Evolutionary conservation across 2,329 filamentous ascomycete genomes (phyloP).

Genomic region (Teratosphaeria zuluensis): DNA sequence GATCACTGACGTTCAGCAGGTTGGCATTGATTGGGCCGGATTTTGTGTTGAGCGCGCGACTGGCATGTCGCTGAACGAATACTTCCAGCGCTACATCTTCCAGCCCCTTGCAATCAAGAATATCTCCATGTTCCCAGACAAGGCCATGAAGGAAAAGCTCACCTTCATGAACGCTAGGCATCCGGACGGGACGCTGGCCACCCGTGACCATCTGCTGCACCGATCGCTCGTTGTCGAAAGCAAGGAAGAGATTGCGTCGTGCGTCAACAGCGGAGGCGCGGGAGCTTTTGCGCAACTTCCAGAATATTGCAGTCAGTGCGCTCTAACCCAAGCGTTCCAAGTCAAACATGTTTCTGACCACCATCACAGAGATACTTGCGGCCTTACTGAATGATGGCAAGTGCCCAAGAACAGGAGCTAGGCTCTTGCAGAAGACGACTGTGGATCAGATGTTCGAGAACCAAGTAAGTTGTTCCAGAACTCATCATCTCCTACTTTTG

Average conservation of each 20-base stretch:
- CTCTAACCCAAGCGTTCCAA: background rate
- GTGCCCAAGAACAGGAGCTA: conserved; percentile 43
- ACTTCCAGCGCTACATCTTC: conserved; percentile 34
- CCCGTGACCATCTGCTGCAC: conserved; percentile 40
- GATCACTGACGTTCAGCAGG: conserved; percentile 29
- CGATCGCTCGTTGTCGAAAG: conserved; percentile 32
- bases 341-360: background rate
- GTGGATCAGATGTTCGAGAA: conserved; percentile 56
- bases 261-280: conserved; percentile 51
- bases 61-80: conserved; percentile 29
- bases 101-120: conserved; percentile 34
- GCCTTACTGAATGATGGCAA: conserved; percentile 53
- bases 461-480: conserved; percentile 19
- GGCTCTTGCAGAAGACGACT: conserved; percentile 45
- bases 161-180: conserved; percentile 46
- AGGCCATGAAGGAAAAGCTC: conserved; percentile 42
- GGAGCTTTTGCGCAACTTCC: conserved; percentile 48
- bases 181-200: conserved; percentile 19
- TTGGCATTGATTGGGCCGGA: conserved; percentile 38
- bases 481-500: background rate
- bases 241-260: conserved; percentile 29
- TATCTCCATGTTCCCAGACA: conserved; percentile 46
- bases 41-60: conserved; percentile 33
- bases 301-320: conserved; percentile 37
- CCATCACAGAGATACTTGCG: conserved; percentile 44